These are phyloP conservation scores for Thielaviopsis euricoi DNA, from an alignment of 2,329 filamentous ascomycete genomes.

Conservation along the genomic window DNA sequence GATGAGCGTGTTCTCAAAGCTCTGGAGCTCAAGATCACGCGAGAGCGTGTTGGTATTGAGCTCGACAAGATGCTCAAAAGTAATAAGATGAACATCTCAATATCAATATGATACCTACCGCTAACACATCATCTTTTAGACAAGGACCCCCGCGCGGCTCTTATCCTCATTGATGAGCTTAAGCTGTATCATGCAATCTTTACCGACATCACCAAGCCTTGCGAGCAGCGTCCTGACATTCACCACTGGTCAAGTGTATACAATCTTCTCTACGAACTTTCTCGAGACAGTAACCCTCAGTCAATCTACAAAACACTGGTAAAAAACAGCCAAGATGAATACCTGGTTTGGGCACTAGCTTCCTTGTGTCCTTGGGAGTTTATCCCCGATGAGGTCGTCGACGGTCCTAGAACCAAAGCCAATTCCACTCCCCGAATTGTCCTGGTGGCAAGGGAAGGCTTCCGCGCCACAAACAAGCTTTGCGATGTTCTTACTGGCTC, in stretches of 20 bases:
- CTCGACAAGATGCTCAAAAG: constrained; percentile 82
- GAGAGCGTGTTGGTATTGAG: constrained; percentile 76
- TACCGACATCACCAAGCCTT: constrained; percentile 42
- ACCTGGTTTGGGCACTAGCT: constrained; percentile 60
- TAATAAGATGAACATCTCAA: constrained; percentile 15
- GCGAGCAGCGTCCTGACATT: constrained; percentile 38
- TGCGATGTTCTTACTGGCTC: constrained; percentile 50
- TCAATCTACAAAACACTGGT: constrained; percentile 36
- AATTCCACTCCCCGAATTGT: constrained; percentile 33
- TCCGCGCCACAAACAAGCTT: constrained; percentile 64
- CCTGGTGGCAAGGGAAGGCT: constrained; percentile 55
- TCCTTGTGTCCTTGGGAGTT: constrained; percentile 59
- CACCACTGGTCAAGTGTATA: constrained; percentile 48
- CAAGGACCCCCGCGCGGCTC: constrained; percentile 40
- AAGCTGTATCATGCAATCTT: constrained; percentile 59
- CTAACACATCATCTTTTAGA: constrained; percentile 20
- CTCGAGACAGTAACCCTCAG: constrained; percentile 26
- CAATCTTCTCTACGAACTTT: constrained; percentile 39
- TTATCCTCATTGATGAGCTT: constrained; percentile 50
- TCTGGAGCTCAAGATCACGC: constrained; percentile 75
- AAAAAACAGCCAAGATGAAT: constrained; percentile 46
- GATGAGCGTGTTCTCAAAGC: constrained; percentile 62
- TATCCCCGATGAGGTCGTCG: constrained; percentile 25
- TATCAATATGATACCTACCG: neutral
- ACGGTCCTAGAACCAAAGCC: constrained; percentile 31